Base-by-base conservation (phyloP, 495 filamentous ascomycete genomes). In the Penicillium silybi region DNA sequence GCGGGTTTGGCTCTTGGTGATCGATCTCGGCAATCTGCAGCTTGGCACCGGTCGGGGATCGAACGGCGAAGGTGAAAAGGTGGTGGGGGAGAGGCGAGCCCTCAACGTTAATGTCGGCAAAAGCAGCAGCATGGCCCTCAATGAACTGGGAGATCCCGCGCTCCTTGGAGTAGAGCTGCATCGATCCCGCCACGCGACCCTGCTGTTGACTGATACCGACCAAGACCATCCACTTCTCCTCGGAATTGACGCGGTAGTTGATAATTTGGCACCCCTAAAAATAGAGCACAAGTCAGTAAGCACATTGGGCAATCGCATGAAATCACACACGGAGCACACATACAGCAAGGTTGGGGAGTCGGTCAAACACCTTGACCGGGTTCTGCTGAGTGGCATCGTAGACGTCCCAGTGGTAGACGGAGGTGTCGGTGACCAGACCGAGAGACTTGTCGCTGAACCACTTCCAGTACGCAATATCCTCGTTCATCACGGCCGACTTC, bases 381-480 rank as follows among this genome's bases (percentile, higher is more conserved):
- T 84, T 77, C 41, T 80, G 73, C 69, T 95, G 86, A 54, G 80
- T 77, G 25, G 82, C 74, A 61, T 95, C 89, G 59, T 90, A 89
- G 51, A 97, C 88, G 68, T 97, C 90, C 93, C 93, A 99, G 76
- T 97, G 93, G 73, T 90, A 99, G 46, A 99, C 89, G 19, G 86
- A 79, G 56, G 73, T 85, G 25, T 95, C 90, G 32, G 92, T 97
- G 34, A 99, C 87, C 66, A 99, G 68, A 48, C 93, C 93, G 43
- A 99, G 69, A 47, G 81, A 85, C 44, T 78, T 86, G 58, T 92
- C 85, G 73, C 87, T 96, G 74, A 92, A 87, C 95, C 95, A 99
- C 74, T 96, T 96, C 93, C 93, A 99, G 80, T 93, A 99, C 13
- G 88, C 83, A 48, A 99, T 88, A 74, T 97, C 95, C 70, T 97